A percentile compares a stretch with the other conserved stretches of the same genome.
These are phyloP conservation scores for Talaromyces islandicus DNA, from an alignment of 2,329 filamentous ascomycete genomes.

Conservation along the genomic window DNA sequence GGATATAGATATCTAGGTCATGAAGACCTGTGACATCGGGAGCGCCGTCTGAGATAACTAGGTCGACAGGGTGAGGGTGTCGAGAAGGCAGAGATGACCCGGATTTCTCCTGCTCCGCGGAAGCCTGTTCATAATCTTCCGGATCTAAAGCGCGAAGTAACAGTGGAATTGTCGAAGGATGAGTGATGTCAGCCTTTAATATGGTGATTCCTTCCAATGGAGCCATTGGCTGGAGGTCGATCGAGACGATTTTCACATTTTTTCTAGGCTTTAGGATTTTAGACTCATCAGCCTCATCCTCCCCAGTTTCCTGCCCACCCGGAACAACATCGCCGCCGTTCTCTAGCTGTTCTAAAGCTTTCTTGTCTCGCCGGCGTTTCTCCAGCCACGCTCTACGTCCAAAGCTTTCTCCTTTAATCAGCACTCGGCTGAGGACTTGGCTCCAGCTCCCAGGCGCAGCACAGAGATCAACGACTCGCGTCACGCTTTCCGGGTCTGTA, in stretches of 20 bases:
- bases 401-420: constrained; percentile 91
- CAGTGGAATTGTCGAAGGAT: constrained; percentile 88
- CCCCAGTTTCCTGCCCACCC: constrained; percentile 23
- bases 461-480: constrained; percentile 89
- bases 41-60: constrained; percentile 91
- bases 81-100: constrained; percentile 33
- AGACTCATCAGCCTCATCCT: constrained; percentile 21
- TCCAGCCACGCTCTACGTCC: constrained; percentile 83
- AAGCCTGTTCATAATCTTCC: constrained; percentile 45
- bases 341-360: constrained; percentile 18
- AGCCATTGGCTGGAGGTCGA: constrained; percentile 93
- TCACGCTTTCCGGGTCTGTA: constrained; percentile 60
- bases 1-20: constrained; percentile 96
- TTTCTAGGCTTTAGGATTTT: constrained; percentile 46
- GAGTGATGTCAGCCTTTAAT: constrained; percentile 91
- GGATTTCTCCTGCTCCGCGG: constrained; percentile 10
- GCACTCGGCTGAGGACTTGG: constrained; percentile 84
- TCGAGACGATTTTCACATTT: constrained; percentile 88
- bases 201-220: constrained; percentile 88
- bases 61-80: constrained; percentile 73
- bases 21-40: constrained; percentile 95
- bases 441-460: constrained; percentile 96
- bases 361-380: constrained; percentile 59
- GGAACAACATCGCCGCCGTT: constrained; percentile 7
- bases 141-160: constrained; percentile 80